Conservation (phyloP, 441 rosid species). For the Croton laevigatus region DNA sequence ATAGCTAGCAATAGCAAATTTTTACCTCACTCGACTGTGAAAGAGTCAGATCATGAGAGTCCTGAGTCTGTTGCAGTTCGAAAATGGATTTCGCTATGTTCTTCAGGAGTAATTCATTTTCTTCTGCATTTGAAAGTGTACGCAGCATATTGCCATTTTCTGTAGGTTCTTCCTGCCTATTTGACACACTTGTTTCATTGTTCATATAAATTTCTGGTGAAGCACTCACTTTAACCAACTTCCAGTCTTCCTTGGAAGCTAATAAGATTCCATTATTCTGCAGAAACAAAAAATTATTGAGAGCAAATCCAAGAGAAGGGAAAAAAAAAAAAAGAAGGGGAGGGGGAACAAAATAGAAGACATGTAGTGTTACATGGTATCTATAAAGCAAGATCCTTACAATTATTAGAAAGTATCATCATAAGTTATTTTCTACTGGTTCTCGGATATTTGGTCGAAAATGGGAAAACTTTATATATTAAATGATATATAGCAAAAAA, state of each 20-base stretch:
- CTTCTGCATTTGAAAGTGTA: constrained; percentile 23
- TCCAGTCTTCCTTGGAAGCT: constrained; percentile 33
- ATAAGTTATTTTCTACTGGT: not conserved
- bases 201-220: constrained; percentile 24
- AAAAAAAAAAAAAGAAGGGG: no score
- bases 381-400: not conserved
- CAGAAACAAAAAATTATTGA: constrained; percentile 17
- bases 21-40: constrained; percentile 24
- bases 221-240: constrained; percentile 25
- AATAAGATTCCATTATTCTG: constrained; percentile 38
- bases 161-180: constrained; percentile 21
- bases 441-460: not conserved
- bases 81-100: constrained; percentile 40
- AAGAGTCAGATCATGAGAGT: constrained; percentile 22
- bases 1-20: not conserved
- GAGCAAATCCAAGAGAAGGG: not conserved
- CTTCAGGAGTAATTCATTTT: constrained; percentile 35
- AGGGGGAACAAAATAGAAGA: not conserved
- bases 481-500: not conserved
- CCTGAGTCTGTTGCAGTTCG: constrained; percentile 27
- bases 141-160: constrained; percentile 11
- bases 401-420: not conserved
- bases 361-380: not conserved
- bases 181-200: constrained; percentile 13
- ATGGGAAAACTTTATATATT: not conserved